Evolutionary conservation across 495 filamentous ascomycete species (phyloP).

Genomic region (Aspergillus taichungensis): DNA sequence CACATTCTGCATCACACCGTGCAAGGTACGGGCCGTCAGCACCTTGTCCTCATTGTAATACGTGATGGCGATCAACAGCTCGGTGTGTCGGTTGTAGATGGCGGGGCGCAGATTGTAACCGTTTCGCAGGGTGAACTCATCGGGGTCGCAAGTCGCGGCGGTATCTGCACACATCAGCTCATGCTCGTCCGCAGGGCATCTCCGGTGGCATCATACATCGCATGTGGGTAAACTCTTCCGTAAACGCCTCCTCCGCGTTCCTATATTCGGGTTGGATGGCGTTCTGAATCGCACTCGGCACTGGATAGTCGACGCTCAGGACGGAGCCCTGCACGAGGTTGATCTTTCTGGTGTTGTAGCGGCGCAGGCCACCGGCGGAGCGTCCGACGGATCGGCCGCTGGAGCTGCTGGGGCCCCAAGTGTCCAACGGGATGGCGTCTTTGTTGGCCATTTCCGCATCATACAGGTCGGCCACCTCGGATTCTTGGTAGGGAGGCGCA

Average conservation of each 20-base stretch:
- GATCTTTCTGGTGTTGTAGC: constrained; percentile 88
- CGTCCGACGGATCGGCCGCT: constrained; percentile 50
- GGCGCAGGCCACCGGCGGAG: constrained; percentile 56
- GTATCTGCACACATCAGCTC: constrained; percentile 51
- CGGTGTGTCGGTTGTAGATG: constrained; percentile 98
- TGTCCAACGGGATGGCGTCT: constrained; percentile 27
- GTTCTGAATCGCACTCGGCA: constrained; percentile 94
- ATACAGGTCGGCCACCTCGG: constrained; percentile 36
- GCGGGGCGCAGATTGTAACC: constrained; percentile 95
- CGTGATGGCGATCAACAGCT: constrained; percentile 93
- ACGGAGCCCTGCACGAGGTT: constrained; percentile 94
- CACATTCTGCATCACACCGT: constrained; percentile 98
- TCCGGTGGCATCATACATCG: constrained; percentile 49
- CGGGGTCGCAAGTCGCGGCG: constrained; percentile 93
- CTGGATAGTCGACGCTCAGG: constrained; percentile 93
- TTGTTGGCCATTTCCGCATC: constrained; percentile 11
- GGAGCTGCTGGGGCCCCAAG: constrained; percentile 72
- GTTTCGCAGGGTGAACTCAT: constrained; percentile 96
- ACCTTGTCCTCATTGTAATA: constrained; percentile 99
- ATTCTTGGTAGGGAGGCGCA: constrained; percentile 45
- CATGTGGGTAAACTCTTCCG: constrained; percentile 93
- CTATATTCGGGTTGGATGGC: constrained; percentile 90
- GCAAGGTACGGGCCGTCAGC: constrained; percentile 81
- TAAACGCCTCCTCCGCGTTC: constrained; percentile 62
- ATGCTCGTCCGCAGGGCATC: background rate